A percentile compares a stretch with the other conserved stretches of the same genome.
These are phyloP conservation scores for Polymyxa betae DNA, from an alignment of 208 protist species.

Conservation along the genomic window DNA sequence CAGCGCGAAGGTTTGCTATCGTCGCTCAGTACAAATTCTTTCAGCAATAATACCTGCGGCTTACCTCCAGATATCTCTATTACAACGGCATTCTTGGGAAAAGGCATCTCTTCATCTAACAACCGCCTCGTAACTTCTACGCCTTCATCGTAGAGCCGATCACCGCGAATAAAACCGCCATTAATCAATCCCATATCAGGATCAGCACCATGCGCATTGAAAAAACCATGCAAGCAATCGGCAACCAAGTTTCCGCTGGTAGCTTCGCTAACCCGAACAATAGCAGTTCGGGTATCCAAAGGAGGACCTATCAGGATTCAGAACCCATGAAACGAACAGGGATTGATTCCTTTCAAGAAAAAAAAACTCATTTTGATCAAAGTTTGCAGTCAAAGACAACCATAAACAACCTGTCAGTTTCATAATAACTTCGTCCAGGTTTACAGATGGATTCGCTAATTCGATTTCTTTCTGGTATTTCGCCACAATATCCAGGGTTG, in stretches of 20 bases:
- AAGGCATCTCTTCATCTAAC: constrained; percentile 17
- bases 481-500: neutral
- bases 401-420: neutral
- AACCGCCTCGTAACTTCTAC: neutral
- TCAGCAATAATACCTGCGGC: neutral
- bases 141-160: constrained; percentile 13
- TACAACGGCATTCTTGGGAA: neutral
- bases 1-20: neutral
- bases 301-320: no score
- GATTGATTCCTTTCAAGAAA: no score
- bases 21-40: neutral
- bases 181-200: constrained; percentile 28
- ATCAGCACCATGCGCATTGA: neutral
- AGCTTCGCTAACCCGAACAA: neutral
- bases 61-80: constrained; percentile 36
- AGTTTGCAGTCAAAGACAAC: neutral
- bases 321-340: no score
- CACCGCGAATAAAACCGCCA: constrained; percentile 40
- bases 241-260: constrained; percentile 29
- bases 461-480: neutral
- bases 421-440: constrained; percentile 34
- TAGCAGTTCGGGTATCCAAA: constrained; percentile 10
- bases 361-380: neutral
- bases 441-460: neutral
- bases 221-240: neutral